These are phyloP conservation scores for Yamadazyma laniorum DNA, from an alignment of 805 yeast genomes.

Conservation along the genomic window DNA sequence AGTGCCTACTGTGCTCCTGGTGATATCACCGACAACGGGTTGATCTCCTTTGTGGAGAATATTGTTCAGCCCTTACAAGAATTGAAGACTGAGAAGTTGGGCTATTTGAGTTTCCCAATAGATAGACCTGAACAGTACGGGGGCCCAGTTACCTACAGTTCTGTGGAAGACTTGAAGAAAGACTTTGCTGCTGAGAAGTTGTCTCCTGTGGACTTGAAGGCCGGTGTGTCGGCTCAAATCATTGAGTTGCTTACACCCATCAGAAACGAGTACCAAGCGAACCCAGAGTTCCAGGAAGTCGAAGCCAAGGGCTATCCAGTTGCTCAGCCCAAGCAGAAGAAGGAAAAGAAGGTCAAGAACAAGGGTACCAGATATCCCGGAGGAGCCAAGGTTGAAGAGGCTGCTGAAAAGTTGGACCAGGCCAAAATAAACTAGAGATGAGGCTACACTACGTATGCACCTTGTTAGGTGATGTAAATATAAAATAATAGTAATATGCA, in stretches of 20 bases:
- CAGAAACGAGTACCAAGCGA: constrained; percentile 60
- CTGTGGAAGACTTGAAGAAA: constrained; percentile 64
- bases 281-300: constrained; percentile 72
- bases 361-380: constrained; percentile 93
- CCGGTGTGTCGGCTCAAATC: constrained; percentile 86
- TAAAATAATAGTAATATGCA: too few species aligned
- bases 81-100: constrained; percentile 56
- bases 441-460: too few species aligned
- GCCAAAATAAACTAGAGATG: constrained; percentile 29
- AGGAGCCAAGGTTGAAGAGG: constrained; percentile 23
- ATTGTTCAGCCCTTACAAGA: constrained; percentile 86
- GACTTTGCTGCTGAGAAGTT: constrained; percentile 74
- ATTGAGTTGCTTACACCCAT: constrained; percentile 81
- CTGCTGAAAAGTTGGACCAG: constrained; percentile 37
- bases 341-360: constrained; percentile 75
- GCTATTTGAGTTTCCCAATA: constrained; percentile 63
- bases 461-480: too few species aligned
- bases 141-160: constrained; percentile 75
- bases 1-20: constrained; percentile 97
- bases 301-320: constrained; percentile 83
- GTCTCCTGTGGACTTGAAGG: constrained; percentile 90
- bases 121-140: constrained; percentile 97
- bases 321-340: constrained; percentile 56
- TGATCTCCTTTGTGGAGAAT: constrained; percentile 78
- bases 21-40: constrained; percentile 82